Conservation (phyloP, 306 rosid genomes). For the Inga oerstediana region DNA sequence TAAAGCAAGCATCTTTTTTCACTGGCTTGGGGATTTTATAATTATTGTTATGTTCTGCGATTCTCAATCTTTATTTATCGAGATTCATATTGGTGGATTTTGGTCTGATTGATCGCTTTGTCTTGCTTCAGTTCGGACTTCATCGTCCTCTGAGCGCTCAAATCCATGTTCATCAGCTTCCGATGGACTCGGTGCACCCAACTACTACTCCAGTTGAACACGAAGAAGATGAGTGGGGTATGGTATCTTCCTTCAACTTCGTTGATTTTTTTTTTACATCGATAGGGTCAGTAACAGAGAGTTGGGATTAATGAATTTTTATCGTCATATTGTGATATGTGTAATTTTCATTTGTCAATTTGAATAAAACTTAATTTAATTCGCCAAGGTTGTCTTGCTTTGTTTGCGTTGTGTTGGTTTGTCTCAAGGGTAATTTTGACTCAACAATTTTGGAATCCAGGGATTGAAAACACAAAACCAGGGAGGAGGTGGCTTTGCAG, state of each 20-base stretch:
- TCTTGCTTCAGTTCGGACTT: conserved; percentile 55
- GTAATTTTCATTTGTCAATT: not conserved
- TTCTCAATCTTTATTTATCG: not conserved
- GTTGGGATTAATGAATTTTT: not conserved
- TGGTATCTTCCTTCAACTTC: conserved; percentile 11
- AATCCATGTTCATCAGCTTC: conserved; percentile 83
- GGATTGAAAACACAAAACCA: too few species aligned
- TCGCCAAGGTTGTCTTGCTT: not conserved
- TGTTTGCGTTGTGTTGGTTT: not conserved
- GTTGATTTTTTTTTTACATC: too few species aligned
- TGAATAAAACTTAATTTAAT: conserved; percentile 1
- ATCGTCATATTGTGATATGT: not conserved
- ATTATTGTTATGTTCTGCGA: not conserved
- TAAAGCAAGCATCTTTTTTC: conserved; percentile 24
- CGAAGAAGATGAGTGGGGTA: conserved; percentile 93
- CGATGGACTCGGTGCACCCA: conserved; percentile 75
- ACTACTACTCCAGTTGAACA: conserved; percentile 49
- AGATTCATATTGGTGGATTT: conserved; percentile 23
- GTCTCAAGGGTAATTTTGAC: too few species aligned
- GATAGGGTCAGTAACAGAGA: not conserved
- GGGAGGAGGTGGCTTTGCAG: too few species aligned
- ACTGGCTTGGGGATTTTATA: not conserved
- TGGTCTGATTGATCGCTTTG: conserved; percentile 27
- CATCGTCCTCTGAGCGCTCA: conserved; percentile 61
- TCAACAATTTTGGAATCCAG: too few species aligned